Conservation (phyloP, 2,329 filamentous ascomycete genomes). For the Cladosporium halotolerans region DNA sequence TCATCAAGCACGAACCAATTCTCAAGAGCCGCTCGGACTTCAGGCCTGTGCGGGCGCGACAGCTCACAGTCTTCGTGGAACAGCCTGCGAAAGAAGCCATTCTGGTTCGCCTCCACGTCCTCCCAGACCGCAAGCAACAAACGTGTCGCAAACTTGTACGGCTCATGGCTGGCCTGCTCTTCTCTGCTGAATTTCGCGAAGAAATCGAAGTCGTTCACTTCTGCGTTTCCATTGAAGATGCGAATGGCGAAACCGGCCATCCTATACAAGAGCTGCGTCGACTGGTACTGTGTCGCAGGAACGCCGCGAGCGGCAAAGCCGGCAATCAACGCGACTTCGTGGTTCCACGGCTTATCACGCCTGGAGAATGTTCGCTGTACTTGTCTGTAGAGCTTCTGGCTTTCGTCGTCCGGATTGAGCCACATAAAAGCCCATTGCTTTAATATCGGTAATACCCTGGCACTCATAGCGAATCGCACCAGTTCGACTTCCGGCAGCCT, state of each 20-base stretch:
- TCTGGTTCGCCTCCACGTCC: not conserved
- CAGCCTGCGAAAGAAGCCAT: slow-evolving; percentile 2
- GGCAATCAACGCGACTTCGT: not conserved
- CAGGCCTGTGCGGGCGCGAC: not conserved
- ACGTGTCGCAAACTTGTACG: not conserved
- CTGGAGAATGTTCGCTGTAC: not conserved
- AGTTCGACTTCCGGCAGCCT: not conserved
- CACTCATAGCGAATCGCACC: slow-evolving; percentile 1
- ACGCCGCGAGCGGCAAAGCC: not conserved
- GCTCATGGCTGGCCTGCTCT: not conserved
- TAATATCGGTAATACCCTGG: not conserved
- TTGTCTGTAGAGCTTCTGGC: not conserved
- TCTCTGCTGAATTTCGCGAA: not conserved
- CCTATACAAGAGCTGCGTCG: not conserved
- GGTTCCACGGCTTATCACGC: not conserved
- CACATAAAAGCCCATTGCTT: slow-evolving; percentile 8
- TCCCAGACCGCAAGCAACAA: slow-evolving; percentile 4
- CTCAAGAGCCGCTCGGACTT: not conserved
- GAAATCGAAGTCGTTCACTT: not conserved
- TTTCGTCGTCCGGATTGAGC: slow-evolving; percentile 3
- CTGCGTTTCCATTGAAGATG: not conserved
- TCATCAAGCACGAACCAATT: slow-evolving; percentile 6
- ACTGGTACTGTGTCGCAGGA: not conserved
- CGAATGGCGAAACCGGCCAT: not conserved
- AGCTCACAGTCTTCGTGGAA: not conserved